Evolutionary conservation across 2,329 filamentous ascomycete species (phyloP).

Genomic region (Lecanicillium sp.): DNA sequence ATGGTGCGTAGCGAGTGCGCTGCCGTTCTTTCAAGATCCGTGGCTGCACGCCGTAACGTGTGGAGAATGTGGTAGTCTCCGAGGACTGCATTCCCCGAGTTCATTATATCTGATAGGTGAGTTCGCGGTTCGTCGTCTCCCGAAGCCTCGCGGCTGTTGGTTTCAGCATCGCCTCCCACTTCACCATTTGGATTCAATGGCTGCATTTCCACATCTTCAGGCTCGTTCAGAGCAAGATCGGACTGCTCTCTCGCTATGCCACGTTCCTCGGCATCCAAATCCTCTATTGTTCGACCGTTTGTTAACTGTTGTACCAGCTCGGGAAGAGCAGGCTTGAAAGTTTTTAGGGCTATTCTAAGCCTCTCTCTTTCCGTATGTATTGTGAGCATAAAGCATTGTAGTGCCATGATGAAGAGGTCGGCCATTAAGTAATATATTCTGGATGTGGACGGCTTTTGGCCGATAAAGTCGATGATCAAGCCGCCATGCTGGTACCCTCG

Average conservation of each 20-base stretch:
- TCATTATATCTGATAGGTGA: slow-evolving; percentile 39
- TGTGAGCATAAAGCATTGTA: slow-evolving; percentile 58
- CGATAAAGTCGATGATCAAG: slow-evolving; percentile 60
- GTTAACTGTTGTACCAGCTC: slow-evolving; percentile 19
- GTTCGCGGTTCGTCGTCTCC: slow-evolving; percentile 24
- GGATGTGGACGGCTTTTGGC: slow-evolving; percentile 54
- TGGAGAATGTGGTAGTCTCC: slow-evolving; percentile 46
- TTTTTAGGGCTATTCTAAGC: slow-evolving; percentile 40
- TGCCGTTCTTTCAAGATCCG: slow-evolving; percentile 37
- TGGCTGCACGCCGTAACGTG: slow-evolving; percentile 38
- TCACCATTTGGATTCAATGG: slow-evolving; percentile 21
- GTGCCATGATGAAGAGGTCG: slow-evolving; percentile 45
- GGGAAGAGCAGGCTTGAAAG: slow-evolving; percentile 25
- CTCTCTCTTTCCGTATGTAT: slow-evolving; percentile 54
- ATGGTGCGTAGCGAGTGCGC: slow-evolving; percentile 46
- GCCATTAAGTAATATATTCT: slow-evolving; percentile 46
- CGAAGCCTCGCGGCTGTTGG: slow-evolving; percentile 13
- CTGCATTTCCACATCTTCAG: slow-evolving; percentile 39
- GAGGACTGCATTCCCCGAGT: slow-evolving; percentile 47
- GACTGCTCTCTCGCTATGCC: slow-evolving; percentile 36
- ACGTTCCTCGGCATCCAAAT: slow-evolving; percentile 50
- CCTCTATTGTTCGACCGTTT: slow-evolving; percentile 30
- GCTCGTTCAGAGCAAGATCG: slow-evolving; percentile 27
- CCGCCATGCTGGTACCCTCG: slow-evolving; percentile 62
- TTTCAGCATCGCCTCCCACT: slow-evolving; percentile 13